Evolutionary conservation across 2,329 filamentous ascomycete species (phyloP), one percentile per base, ranked within the genome.

Genomic region (Pestalotiopsis sp.): DNA sequence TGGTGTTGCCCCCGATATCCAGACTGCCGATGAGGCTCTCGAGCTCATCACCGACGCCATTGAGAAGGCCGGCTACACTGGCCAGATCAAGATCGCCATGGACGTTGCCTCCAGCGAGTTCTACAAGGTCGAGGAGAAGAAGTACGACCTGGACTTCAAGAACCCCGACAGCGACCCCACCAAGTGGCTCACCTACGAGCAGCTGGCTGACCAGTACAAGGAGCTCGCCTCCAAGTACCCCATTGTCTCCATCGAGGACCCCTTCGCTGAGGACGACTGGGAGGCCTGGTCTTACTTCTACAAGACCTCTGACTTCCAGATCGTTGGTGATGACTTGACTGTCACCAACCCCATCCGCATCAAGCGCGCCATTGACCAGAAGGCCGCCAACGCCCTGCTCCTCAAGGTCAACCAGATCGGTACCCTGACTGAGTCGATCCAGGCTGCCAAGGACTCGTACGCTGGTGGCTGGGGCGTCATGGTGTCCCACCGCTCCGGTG

Each of bases 321-420:
- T 99, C 81, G 96, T 99, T 75, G 96, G 92, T 87, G 96, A 99
- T 81, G 96, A 99, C 82, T 85, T 99, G 89, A 98, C 96, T 75
- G 96, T 99, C 84, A 99, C 96, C 85, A 99, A 99, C 91, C 96
- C 96, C 73, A 86, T 93, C 78, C 95, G 96, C 84, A 99, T 99
- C 90, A 98, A 98, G 93, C 97, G 97, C 90, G 96, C 96, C 79
- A 97, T 98, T 77, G 95, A 98, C 84, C 92, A 96, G 80, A 99
- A 99, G 93, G 93, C 96, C 78, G 96, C 95, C 91, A 98, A 99
- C 82, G 93, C 95, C 74, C 92, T 99, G 70, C 90, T 99, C 72
- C 93, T 99, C 82, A 99, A 99, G 92, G 95, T 99, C 85, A 99
- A 99, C 93, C 96, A 99, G 90, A 99, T 99, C 78, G 96, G 96